Conservation (phyloP, 768 basidiomycete genomes). For the Boletus bicolor region DNA sequence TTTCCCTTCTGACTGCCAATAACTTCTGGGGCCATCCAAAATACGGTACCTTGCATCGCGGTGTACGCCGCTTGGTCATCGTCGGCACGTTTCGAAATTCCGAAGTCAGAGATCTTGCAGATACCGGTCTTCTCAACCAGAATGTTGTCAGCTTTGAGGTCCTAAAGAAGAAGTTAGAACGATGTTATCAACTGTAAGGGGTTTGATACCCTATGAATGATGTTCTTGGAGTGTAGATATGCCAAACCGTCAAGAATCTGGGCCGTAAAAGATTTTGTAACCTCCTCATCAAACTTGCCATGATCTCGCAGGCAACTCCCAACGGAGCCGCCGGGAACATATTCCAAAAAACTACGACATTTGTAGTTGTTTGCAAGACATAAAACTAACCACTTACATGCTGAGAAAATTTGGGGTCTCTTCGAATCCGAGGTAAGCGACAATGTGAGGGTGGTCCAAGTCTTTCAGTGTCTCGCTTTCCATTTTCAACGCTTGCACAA, state of each 20-base stretch:
- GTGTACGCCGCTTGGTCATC: constrained; percentile 83
- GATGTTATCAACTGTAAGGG: background rate
- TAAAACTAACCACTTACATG: constrained; percentile 60
- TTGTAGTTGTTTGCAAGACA: background rate
- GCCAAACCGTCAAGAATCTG: constrained; percentile 91
- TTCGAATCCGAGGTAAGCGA: constrained; percentile 94
- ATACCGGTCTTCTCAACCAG: constrained; percentile 88
- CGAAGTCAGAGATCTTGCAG: constrained; percentile 98
- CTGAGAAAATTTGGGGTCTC: constrained; percentile 84
- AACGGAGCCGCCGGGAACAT: constrained; percentile 96
- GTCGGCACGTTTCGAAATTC: constrained; percentile 94
- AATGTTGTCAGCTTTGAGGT: constrained; percentile 98
- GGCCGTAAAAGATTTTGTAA: constrained; percentile 86
- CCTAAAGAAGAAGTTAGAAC: constrained; percentile 43
- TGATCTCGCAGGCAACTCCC: constrained; percentile 87
- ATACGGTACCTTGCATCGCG: constrained; percentile 96
- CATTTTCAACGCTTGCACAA: constrained; percentile 88
- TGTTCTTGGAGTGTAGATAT: constrained; percentile 88
- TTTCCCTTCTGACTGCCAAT: constrained; percentile 75
- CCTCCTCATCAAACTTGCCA: constrained; percentile 88
- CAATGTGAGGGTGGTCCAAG: constrained; percentile 95
- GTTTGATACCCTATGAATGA: constrained; percentile 78
- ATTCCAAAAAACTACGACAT: constrained; percentile 84
- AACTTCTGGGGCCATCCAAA: constrained; percentile 99
- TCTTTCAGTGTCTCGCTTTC: constrained; percentile 97